Percentiles rank a stretch among this genome's conserved stretches.
These are phyloP conservation scores for Dissophora ornata DNA, from an alignment of 192 early-diverging fungal species.

Conservation along the genomic window DNA sequence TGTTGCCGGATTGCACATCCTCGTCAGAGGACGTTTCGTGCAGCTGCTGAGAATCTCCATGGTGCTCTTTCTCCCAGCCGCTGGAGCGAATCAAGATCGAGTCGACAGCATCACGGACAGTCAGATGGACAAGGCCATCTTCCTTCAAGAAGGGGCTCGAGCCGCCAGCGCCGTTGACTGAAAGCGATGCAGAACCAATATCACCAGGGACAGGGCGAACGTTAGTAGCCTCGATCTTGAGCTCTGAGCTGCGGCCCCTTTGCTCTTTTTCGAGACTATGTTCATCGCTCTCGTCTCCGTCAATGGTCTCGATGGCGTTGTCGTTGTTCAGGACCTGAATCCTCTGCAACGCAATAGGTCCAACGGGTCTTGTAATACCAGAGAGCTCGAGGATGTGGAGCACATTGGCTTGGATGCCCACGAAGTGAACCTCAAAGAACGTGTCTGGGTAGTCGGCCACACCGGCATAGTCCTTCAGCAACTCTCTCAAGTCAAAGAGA, in stretches of 20 bases:
- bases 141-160: constrained; percentile 48
- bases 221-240: constrained; percentile 5
- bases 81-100: constrained; percentile 21
- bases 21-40: constrained; percentile 2
- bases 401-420: constrained; percentile 46
- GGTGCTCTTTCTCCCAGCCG: constrained; percentile 6
- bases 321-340: constrained; percentile 12
- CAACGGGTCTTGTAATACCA: constrained; percentile 36
- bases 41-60: background rate
- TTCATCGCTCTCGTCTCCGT: background rate
- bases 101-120: constrained; percentile 50
- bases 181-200: constrained; percentile 24
- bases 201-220: constrained; percentile 18
- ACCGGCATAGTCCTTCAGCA: constrained; percentile 48
- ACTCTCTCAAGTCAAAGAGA: constrained; percentile 67
- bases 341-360: constrained; percentile 19
- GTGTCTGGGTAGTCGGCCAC: constrained; percentile 23
- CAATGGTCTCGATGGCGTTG: background rate
- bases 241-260: too few species aligned
- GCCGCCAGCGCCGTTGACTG: constrained; percentile 25
- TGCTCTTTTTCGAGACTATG: too few species aligned
- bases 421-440: constrained; percentile 57
- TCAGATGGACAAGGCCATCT: constrained; percentile 46
- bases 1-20: background rate
- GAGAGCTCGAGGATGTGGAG: constrained; percentile 36